Percentiles rank a stretch among this genome's conserved stretches.
Conservation (phyloP, 768 basidiomycete species). For the Exidia glandulosa region DNA sequence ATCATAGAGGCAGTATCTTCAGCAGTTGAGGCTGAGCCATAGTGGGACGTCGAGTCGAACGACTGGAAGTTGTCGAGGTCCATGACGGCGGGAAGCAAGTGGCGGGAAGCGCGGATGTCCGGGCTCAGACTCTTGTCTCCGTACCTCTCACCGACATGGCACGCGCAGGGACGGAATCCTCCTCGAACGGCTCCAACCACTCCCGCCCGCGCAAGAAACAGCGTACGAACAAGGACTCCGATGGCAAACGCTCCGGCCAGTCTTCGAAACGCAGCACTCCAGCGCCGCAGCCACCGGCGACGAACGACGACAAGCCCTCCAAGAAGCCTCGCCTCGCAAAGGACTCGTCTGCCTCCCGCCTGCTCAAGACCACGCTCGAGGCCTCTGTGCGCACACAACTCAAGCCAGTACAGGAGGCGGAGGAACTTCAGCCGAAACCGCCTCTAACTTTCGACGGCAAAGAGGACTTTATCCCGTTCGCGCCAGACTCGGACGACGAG, state of each 20-base stretch:
- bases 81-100: no score
- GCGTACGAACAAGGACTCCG: background rate
- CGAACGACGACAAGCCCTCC: background rate
- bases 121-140: no score
- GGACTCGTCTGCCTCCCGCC: background rate
- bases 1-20: slow-evolving; percentile 17
- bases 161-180: background rate
- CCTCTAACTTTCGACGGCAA: background rate
- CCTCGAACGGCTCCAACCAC: background rate
- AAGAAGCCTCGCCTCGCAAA: background rate
- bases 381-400: background rate
- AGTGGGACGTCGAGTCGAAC: slow-evolving; percentile 14
- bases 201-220: background rate
- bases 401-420: background rate
- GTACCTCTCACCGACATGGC: no score
- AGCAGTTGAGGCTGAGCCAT: slow-evolving; percentile 9
- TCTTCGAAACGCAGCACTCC: background rate
- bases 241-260: background rate
- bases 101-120: no score
- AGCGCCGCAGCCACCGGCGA: background rate
- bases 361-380: background rate
- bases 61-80: slow-evolving; percentile 9
- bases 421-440: background rate
- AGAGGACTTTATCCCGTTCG: background rate
- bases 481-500: background rate